A percentile compares a stretch with the other conserved stretches of the same genome.
Evolutionary conservation across 2,329 filamentous ascomycete species (phyloP).

Genomic region (Aspergillus chevalieri): DNA sequence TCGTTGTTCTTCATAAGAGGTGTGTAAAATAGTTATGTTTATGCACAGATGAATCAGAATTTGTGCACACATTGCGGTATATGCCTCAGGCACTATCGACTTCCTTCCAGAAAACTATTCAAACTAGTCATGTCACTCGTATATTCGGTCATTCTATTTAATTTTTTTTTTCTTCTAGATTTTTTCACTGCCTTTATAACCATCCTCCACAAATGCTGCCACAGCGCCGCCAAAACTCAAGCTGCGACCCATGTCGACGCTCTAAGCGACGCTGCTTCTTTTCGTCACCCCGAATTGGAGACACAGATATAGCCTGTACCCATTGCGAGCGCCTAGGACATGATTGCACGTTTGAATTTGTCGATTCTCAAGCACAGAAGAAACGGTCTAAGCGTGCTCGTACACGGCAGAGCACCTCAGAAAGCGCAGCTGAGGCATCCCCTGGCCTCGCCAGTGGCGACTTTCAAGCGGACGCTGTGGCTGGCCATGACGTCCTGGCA

Average conservation of each 20-base stretch:
- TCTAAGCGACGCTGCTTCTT: slow-evolving; percentile 21
- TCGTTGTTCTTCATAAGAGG: not conserved
- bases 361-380: not conserved
- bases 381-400: not conserved
- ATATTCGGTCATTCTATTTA: too few species aligned
- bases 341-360: not conserved
- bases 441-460: too few species aligned
- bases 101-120: not conserved
- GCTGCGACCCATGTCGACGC: slow-evolving; percentile 20
- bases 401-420: too few species aligned
- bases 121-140: too few species aligned
- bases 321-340: not conserved
- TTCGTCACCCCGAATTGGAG: not conserved
- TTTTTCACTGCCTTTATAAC: too few species aligned
- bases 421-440: too few species aligned
- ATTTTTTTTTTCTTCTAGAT: too few species aligned
- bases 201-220: not conserved
- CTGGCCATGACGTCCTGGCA: too few species aligned
- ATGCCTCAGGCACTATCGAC: too few species aligned
- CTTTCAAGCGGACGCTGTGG: too few species aligned
- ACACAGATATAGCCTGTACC: not conserved
- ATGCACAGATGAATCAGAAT: not conserved
- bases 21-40: not conserved
- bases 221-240: slow-evolving; percentile 18
- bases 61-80: not conserved